phyloP scores from a whole-genome alignment of 768 basidiomycete species.

The Lentinula sp. region DNA sequence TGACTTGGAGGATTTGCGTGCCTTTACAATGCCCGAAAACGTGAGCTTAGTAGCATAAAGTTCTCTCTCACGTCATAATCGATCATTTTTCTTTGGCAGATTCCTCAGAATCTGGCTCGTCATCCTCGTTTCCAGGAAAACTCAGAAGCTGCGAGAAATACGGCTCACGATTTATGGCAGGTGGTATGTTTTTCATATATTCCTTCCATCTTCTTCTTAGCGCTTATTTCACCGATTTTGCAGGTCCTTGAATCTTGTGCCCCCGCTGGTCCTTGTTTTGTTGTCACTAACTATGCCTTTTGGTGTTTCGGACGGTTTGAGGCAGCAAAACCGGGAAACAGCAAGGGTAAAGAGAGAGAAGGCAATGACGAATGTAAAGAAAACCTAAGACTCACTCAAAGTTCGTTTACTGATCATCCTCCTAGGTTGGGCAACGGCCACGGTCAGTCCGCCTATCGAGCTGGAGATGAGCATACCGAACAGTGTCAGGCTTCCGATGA shows the following conservation, averaged over 20 bases:
- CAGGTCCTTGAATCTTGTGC: not conserved
- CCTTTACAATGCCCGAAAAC: not conserved
- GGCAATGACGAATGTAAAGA: not conserved
- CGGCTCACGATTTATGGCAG: not conserved
- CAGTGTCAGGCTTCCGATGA: not conserved
- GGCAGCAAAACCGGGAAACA: not conserved
- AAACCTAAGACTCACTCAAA: not conserved
- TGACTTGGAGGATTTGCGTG: not conserved
- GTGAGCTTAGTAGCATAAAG: not conserved
- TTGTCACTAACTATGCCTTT: not conserved
- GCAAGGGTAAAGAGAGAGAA: not conserved
- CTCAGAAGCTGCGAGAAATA: not conserved
- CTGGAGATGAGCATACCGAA: not conserved
- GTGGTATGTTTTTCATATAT: not conserved
- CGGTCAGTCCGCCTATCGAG: not conserved
- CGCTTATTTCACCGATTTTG: not conserved
- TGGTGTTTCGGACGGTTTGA: slow-evolving; percentile 1
- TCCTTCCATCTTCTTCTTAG: no score
- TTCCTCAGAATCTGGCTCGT: not conserved
- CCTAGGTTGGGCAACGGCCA: not conserved
- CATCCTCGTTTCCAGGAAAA: not conserved
- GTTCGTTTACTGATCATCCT: not conserved
- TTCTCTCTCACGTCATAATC: not conserved
- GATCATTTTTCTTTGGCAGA: not conserved
- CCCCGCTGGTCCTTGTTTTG: not conserved